Percentiles rank a stretch among this genome's conserved stretches.
Evolutionary conservation across 371 early-diverging fungal genomes (phyloP).

Genomic region (Rhizopus stolonifer): DNA sequence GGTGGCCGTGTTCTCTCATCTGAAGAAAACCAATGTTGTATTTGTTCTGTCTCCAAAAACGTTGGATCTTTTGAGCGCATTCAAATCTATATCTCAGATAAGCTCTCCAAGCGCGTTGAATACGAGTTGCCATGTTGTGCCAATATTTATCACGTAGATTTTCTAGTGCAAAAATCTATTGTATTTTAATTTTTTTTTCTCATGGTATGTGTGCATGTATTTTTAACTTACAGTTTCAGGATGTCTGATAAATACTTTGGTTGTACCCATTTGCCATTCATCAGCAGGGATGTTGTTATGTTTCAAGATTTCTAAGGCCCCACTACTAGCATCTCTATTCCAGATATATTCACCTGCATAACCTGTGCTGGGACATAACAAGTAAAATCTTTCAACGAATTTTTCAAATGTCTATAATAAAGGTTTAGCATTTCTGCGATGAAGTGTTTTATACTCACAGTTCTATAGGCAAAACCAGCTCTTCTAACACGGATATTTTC

Average conservation of each 20-base stretch:
- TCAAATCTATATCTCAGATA: constrained; percentile 74
- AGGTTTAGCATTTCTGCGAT: too few relatives aligned
- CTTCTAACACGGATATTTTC: constrained; percentile 98
- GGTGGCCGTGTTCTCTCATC: constrained; percentile 90
- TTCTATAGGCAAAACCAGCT: constrained; percentile 92
- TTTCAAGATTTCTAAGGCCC: constrained; percentile 77
- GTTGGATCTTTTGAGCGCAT: constrained; percentile 77
- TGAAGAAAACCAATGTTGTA: constrained; percentile 87
- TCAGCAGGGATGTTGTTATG: constrained; percentile 82
- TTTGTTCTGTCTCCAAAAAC: constrained; percentile 87
- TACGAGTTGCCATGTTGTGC: constrained; percentile 94
- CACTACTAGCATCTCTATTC: constrained; percentile 76
- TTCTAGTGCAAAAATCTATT: constrained; percentile 85
- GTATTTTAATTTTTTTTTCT: not conserved
- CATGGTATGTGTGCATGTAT: not conserved
- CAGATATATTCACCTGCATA: constrained; percentile 89
- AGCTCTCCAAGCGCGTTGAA: constrained; percentile 89
- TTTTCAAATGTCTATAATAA: constrained; percentile 43
- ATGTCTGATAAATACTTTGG: constrained; percentile 92
- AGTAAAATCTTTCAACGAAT: constrained; percentile 64
- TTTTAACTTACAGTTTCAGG: constrained; percentile 83
- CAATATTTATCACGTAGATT: constrained; percentile 92
- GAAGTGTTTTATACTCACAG: constrained; percentile 21
- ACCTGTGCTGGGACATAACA: constrained; percentile 75
- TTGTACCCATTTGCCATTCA: constrained; percentile 95